Evolutionary conservation across 805 yeast species (phyloP).

Genomic region (Ascoidea asiatica): DNA sequence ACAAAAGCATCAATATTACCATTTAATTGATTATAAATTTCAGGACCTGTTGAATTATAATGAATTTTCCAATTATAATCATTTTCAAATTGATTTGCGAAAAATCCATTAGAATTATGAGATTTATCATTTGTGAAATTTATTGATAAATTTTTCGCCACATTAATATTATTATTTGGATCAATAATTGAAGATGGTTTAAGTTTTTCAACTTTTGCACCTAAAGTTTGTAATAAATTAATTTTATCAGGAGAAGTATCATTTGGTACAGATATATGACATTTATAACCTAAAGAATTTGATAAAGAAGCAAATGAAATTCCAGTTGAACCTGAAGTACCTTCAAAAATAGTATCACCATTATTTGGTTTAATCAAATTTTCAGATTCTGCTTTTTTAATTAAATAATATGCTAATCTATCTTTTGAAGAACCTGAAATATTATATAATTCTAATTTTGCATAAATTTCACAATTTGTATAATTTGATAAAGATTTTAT

Average conservation of each 20-base stretch:
- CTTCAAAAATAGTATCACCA: conserved; percentile 78
- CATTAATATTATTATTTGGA: conserved; percentile 83
- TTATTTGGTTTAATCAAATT: conserved; percentile 46
- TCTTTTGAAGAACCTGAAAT: conserved; percentile 97
- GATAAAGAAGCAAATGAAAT: conserved; percentile 87
- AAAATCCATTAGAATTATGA: conserved; percentile 44
- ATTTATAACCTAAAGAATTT: conserved; percentile 73
- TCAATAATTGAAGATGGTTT: conserved; percentile 94
- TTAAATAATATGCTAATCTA: conserved; percentile 79
- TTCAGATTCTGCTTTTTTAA: conserved; percentile 46
- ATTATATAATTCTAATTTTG: conserved; percentile 72
- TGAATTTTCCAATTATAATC: conserved; percentile 83
- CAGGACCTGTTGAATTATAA: conserved; percentile 81
- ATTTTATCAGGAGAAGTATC: conserved; percentile 84
- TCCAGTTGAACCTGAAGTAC: conserved; percentile 96
- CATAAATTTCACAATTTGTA: conserved; percentile 77
- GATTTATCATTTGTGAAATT: conserved; percentile 23
- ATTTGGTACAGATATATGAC: conserved; percentile 91
- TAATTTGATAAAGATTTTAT: conserved; percentile 53
- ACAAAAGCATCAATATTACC: conserved; percentile 62
- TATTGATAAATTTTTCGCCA: conserved; percentile 60
- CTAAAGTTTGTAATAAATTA: conserved; percentile 53
- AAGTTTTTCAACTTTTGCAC: conserved; percentile 75
- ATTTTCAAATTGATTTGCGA: conserved; percentile 94
- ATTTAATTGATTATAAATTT: conserved; percentile 60